phyloP scores from a whole-genome alignment of 495 filamentous ascomycete species.

The Aspergillus campestris region DNA sequence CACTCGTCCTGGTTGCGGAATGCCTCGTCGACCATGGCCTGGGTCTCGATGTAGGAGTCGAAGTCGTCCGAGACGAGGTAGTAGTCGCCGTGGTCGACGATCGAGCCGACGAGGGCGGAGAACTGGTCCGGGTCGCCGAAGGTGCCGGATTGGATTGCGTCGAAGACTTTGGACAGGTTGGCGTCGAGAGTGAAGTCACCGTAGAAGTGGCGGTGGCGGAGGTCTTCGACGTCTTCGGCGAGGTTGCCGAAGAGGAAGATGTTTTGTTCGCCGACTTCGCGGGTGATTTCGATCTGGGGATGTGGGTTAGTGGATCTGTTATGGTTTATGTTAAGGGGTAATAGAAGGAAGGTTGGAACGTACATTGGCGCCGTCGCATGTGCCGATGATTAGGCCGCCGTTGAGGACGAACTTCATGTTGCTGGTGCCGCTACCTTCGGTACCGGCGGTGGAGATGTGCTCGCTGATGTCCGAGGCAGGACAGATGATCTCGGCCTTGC shows the following conservation, averaged over 20 bases:
- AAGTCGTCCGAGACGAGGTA: conserved; percentile 98
- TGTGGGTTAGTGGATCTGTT: conserved; percentile 7
- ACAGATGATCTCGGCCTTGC: conserved; percentile 94
- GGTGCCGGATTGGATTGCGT: conserved; percentile 61
- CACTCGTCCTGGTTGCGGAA: conserved; percentile 88
- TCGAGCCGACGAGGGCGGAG: conserved; percentile 67
- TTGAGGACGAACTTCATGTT: conserved; percentile 99
- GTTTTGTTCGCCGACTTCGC: conserved; percentile 90
- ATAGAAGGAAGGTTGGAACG: conserved; percentile 23
- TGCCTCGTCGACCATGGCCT: conserved; percentile 78
- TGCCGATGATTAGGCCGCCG: conserved; percentile 93
- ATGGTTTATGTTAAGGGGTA: neutral
- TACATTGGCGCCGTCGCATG: conserved; percentile 95
- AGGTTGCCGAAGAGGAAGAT: conserved; percentile 98
- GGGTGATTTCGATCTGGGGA: conserved; percentile 86
- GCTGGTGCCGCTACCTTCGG: conserved; percentile 60
- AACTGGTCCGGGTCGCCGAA: conserved; percentile 76
- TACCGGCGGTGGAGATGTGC: conserved; percentile 97
- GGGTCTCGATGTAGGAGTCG: conserved; percentile 83
- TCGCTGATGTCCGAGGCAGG: conserved; percentile 95
- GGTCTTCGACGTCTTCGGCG: conserved; percentile 92
- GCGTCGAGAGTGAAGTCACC: conserved; percentile 68
- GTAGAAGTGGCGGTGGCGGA: conserved; percentile 85
- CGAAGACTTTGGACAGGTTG: conserved; percentile 70
- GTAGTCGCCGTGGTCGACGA: conserved; percentile 91